Conservation (phyloP, 306 rosid genomes). For the Alnus rubra region DNA sequence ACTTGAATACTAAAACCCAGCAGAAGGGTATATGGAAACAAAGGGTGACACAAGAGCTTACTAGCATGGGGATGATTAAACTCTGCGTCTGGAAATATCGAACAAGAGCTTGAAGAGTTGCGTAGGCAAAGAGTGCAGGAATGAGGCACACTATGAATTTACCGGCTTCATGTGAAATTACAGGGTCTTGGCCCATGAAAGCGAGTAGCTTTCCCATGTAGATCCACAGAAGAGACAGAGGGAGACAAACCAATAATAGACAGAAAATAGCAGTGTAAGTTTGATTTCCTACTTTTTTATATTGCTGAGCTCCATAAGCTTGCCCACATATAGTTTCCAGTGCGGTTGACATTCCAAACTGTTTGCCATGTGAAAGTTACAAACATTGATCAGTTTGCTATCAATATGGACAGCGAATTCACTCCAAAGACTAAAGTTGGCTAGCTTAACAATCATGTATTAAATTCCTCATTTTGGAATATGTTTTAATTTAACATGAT, state of each 20-base stretch:
- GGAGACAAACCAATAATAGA: conserved; percentile 53
- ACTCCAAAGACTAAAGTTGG: no score
- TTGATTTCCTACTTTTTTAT: conserved; percentile 44
- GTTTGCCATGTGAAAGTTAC: conserved; percentile 10
- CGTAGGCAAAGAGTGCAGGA: conserved; percentile 73
- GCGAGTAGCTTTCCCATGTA: conserved; percentile 57
- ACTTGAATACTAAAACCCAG: conserved; percentile 66
- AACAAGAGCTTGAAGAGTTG: conserved; percentile 59
- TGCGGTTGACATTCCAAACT: conserved; percentile 61
- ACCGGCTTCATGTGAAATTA: conserved; percentile 68
- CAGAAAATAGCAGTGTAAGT: conserved; percentile 63
- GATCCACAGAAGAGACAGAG: conserved; percentile 60
- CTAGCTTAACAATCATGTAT: no score
- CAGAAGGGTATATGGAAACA: conserved; percentile 56
- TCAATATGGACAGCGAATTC: no score
- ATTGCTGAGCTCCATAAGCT: conserved; percentile 61
- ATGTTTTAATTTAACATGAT: no score
- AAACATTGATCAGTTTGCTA: not conserved
- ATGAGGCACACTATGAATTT: conserved; percentile 59
- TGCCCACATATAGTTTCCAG: conserved; percentile 63
- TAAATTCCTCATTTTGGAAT: no score
- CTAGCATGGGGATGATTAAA: conserved; percentile 56
- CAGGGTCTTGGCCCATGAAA: conserved; percentile 74
- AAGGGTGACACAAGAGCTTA: conserved; percentile 47
- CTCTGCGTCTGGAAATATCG: conserved; percentile 73